Base-by-base conservation (phyloP, 352 stramenopile species). In the Globisporangium cederbergense region DNA sequence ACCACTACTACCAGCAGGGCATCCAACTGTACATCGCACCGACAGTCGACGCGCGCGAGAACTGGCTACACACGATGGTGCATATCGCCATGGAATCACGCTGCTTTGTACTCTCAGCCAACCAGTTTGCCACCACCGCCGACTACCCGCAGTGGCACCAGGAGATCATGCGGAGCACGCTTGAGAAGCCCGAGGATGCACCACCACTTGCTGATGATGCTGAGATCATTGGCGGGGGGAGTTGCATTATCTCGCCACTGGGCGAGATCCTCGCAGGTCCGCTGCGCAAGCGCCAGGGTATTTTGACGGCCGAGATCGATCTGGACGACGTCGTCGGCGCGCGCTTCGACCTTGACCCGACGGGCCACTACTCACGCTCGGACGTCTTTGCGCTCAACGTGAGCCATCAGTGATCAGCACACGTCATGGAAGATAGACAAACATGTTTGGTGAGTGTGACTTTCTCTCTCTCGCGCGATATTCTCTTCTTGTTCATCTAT, bases 91-190 rank as follows among this genome's bases (percentile, higher is more conserved):
- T 70, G 60, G 66, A 73, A 51, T 73, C 66, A 50, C 66, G 66
- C 62, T 70, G 66, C 66, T 73, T 73, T 25, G 66, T 73, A 57
- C 66, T 73, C 32, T 73, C 66, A 28, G 66, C 66, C n/a, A 73
- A 73, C 66, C 66, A 73, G 62, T 70, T 70, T 28, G 66, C 66
- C 25, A 73, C 66, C 2, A 58, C 52, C 1, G 60, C 45, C 4
- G 66, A 73, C 62, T 73, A 60, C 38, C 66, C 66, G 2, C 20
- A 40, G 25, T 73, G 66, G 66, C 62, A 73, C 57, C 65, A 49
- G 20, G 53, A 52, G n/a, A 50, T 61, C 43, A 66, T 71, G 52
- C 34, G 40, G 4, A 43, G 50, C 9, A 34, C 22, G 3, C 53
- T 70, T 10, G 22, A 32, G 25, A 20, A 57, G 3, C 0, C 22